These are phyloP conservation scores for Diaporthe eres DNA, from an alignment of 2,329 filamentous ascomycete genomes.

Conservation along the genomic window DNA sequence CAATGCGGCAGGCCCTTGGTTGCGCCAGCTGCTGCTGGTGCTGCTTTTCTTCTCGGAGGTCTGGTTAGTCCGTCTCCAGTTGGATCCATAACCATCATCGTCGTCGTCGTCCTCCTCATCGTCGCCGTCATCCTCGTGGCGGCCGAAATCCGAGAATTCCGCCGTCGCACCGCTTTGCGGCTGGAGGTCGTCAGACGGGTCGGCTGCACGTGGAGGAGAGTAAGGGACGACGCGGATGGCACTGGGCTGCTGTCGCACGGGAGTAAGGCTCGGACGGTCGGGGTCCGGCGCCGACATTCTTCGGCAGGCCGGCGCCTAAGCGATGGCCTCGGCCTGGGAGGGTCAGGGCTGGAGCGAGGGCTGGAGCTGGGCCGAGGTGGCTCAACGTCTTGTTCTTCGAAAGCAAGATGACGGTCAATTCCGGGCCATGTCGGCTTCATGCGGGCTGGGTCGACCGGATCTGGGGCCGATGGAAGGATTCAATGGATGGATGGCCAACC, in stretches of 20 bases:
- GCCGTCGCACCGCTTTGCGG: constrained; percentile 42
- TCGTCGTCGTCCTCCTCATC: constrained; percentile 16
- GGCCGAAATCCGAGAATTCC: constrained; percentile 19
- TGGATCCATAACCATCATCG: constrained; percentile 8
- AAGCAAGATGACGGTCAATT: constrained; percentile 48
- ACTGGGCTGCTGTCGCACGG: constrained; percentile 57
- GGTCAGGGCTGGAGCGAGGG: constrained; percentile 10
- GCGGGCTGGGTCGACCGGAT: constrained; percentile 37
- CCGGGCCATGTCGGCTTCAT: constrained; percentile 51
- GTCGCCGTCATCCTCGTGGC: neutral
- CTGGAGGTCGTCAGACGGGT: constrained; percentile 44
- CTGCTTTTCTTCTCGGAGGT: constrained; percentile 27
- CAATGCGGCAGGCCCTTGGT: constrained; percentile 22
- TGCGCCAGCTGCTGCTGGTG: neutral
- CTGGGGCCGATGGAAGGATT: constrained; percentile 1
- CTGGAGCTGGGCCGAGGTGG: constrained; percentile 34
- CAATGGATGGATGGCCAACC: constrained; percentile 2
- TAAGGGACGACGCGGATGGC: constrained; percentile 65
- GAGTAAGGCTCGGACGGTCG: constrained; percentile 50
- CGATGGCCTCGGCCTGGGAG: constrained; percentile 26
- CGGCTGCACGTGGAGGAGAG: constrained; percentile 56
- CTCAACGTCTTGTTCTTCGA: constrained; percentile 36
- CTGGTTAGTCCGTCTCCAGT: constrained; percentile 29
- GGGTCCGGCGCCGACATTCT: constrained; percentile 47
- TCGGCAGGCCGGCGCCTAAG: constrained; percentile 39